Base-by-base conservation (phyloP, 2,329 filamentous ascomycete species). In the Zopfia rhizophila region DNA sequence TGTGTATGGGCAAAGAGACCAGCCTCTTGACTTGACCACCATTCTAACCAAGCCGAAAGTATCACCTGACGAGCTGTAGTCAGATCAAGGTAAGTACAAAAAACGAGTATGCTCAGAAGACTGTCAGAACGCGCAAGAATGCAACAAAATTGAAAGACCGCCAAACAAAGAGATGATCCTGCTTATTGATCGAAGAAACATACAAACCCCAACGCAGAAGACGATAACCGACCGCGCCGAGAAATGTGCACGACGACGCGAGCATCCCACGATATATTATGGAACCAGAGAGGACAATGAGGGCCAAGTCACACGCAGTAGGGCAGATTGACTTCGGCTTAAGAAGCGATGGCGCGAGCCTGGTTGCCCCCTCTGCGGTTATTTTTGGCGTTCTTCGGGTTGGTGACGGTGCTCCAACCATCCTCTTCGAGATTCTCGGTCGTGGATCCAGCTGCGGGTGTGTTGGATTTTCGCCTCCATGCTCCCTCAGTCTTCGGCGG, bases 321-420 rank as follows among this genome's bases (percentile, higher is more conserved):
- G 24, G n/a, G n/a, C n/a, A 27, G 24, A 27, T 27, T 8, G 24
- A 27, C 45, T 47, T 44, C 31, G 45, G 31, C 53, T 68, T 72
- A 80, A 38, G 77, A 80, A 48, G 77, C 77, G 54, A 79, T 70
- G 25, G 77, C 76, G 32, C 77, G 73, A 38, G 72, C 41, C 19
- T 63, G 60, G 31, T 66, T 60, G 21, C 69, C 69, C 38, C 72
- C 71, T 52, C 75, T 72, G 36, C 72, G 69, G 49, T 69, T 72
- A 56, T 71, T 76, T 67, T 78, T 78, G 23, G 68, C 62, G 52
- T 78, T 74, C 38, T 75, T 72, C n/a, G n/a, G n/a, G n/a, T n/a
- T n/a, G 22, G 75, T 68, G 32, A 82, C 79, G 27, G 78, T 81
- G 59, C 74, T 79, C 78, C 78, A 82, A 53, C 79, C 79, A 38